Percentiles rank a stretch among this genome's conserved stretches.
Evolutionary conservation across 441 rosid genomes (phyloP).

Genomic region (Pelargonium cotyledonis): DNA sequence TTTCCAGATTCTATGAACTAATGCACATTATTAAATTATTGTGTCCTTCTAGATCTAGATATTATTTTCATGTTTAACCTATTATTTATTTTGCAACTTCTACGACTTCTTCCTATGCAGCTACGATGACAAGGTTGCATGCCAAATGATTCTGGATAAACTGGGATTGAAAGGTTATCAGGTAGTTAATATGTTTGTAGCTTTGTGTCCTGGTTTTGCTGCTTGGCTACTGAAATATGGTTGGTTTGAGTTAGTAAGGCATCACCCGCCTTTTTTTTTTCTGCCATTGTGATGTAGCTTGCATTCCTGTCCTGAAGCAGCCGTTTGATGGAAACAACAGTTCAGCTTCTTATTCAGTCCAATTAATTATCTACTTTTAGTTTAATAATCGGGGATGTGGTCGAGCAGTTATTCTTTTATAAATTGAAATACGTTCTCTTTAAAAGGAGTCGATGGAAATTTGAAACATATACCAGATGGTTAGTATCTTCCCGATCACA

Average conservation of each 20-base stretch:
- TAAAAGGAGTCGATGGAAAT: not conserved
- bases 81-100: slow-evolving; percentile 15
- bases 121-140: slow-evolving; percentile 91
- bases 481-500: not conserved
- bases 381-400: not conserved
- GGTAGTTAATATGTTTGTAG: slow-evolving; percentile 41
- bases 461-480: not conserved
- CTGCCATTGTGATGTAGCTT: not conserved
- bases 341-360: not conserved
- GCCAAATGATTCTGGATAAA: slow-evolving; percentile 89
- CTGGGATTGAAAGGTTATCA: slow-evolving; percentile 90
- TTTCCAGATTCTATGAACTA: slow-evolving; percentile 1
- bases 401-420: not conserved
- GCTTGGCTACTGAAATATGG: not conserved
- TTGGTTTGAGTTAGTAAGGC: slow-evolving; percentile 9
- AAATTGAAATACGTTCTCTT: not conserved
- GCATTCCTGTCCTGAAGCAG: not conserved
- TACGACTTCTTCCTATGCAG: slow-evolving; percentile 38
- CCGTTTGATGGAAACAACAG: not conserved
- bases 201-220: slow-evolving; percentile 9
- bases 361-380: not conserved
- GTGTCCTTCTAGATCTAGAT: slow-evolving; percentile 11
- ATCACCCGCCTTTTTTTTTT: not conserved
- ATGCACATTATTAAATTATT: slow-evolving; percentile 1
- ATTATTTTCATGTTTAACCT: not conserved